Base-by-base conservation (phyloP, 192 early-diverging fungal genomes). In the Endogone sp. region DNA sequence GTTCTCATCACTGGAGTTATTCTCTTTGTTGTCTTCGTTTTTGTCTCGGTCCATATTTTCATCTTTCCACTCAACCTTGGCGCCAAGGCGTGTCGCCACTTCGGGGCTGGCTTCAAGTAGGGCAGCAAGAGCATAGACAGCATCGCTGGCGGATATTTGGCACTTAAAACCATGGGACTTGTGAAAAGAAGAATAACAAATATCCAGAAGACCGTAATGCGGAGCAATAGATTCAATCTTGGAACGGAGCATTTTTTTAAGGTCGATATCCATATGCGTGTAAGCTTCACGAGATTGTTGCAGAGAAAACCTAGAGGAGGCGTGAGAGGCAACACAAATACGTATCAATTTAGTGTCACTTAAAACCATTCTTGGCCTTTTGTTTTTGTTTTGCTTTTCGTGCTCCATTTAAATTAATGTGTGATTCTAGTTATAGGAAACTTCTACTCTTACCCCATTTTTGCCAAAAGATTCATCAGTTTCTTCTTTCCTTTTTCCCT, bases 391-490 rank as follows among this genome's bases (percentile, higher is more conserved):
- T 22, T 29, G 63, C 22, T 60, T n/a, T 25, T 2, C 30, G 2
- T 23, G 31, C 25, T 24, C 26, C 2, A 64, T n/a, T n/a, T n/a
- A n/a, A n/a, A n/a, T n/a, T n/a, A n/a, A n/a, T n/a, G n/a, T n/a
- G n/a, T n/a, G n/a, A n/a, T n/a, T n/a, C n/a, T n/a, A n/a, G n/a
- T n/a, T n/a, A n/a, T n/a, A n/a, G n/a, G n/a, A 49, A 63, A 25
- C 65, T 29, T 37, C 37, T 3, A 16, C 25, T 13, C 73, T 70
- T 83, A 93, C 81, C 96, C 96, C 86, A 97, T 93, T 67, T 94
- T 94, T 60, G 93, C 93, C 61, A 98, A 72, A 66, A 96, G 79
- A 22, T 94, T 89, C 21, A 85, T 83, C n/a, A 98, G 77, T 29
- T 89, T 80, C 71, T 88, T 82, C 61, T 92, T 81, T 2, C 96